phyloP scores from a whole-genome alignment of 2,329 filamentous ascomycete genomes.

The Diaporthe velutina region DNA sequence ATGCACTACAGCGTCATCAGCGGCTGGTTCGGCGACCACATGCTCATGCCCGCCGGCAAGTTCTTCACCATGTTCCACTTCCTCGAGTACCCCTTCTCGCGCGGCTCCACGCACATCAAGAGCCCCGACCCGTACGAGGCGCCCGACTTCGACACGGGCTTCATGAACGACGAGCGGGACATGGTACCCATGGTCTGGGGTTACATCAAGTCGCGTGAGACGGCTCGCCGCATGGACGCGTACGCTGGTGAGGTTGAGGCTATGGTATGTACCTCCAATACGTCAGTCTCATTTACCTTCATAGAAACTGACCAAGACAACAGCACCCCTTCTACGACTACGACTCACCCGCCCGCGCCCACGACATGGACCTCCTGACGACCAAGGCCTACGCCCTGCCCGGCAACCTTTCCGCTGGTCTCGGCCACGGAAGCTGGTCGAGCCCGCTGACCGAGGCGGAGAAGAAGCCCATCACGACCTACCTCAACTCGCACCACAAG shows the following conservation, averaged over 20 bases:
- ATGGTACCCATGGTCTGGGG: constrained; percentile 90
- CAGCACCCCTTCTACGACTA: constrained; percentile 79
- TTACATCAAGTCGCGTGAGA: constrained; percentile 86
- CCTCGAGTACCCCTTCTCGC: constrained; percentile 82
- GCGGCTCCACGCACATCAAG: constrained; percentile 78
- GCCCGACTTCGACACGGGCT: constrained; percentile 84
- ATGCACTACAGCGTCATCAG: constrained; percentile 88
- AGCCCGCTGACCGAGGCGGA: constrained; percentile 68
- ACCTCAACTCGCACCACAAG: constrained; percentile 75
- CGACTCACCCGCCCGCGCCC: constrained; percentile 76
- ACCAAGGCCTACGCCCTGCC: constrained; percentile 82
- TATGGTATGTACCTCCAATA: constrained; percentile 52
- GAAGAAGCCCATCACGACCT: constrained; percentile 57
- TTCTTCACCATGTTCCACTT: constrained; percentile 91
- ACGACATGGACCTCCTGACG: constrained; percentile 80
- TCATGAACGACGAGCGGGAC: constrained; percentile 88
- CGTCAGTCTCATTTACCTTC: fast-evolving
- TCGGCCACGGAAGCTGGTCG: constrained; percentile 81
- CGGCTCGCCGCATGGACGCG: constrained; percentile 81
- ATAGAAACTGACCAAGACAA: constrained; percentile 47
- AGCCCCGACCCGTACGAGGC: constrained; percentile 79
- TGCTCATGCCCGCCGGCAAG: constrained; percentile 78
- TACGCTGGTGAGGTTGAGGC: constrained; percentile 80
- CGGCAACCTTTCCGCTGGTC: constrained; percentile 77
- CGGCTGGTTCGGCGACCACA: constrained; percentile 73